Percentiles rank a stretch among this genome's conserved stretches.
phyloP scores from a whole-genome alignment of 441 rosid species.

The Populus trichocarpa region DNA sequence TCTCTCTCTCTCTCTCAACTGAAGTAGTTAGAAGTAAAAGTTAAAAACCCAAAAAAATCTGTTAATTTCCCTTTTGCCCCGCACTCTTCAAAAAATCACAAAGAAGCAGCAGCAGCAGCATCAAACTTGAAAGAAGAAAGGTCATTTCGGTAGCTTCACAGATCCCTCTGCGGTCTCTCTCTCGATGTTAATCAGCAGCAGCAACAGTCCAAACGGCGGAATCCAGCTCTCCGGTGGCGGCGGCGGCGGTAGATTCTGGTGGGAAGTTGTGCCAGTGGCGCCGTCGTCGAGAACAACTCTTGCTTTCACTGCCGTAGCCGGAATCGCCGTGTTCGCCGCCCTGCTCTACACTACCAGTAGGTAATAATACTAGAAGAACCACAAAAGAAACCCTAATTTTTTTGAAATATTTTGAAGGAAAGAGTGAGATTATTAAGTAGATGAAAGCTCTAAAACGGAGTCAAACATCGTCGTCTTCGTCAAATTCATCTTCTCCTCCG shows the following conservation, averaged over 20 bases:
- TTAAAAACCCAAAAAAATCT: background rate
- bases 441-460: conserved; percentile 93
- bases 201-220: conserved; percentile 17
- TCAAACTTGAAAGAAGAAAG: background rate
- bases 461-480: conserved; percentile 77
- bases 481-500: conserved; percentile 61
- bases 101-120: background rate
- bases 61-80: background rate
- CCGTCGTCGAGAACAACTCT: conserved; percentile 23
- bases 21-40: background rate
- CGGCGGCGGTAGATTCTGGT: conserved; percentile 34
- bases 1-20: background rate
- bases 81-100: background rate
- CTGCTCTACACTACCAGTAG: conserved; percentile 36
- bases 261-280: conserved; percentile 13
- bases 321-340: conserved; percentile 33
- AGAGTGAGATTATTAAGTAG: conserved; percentile 21
- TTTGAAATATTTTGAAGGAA: background rate
- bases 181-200: conserved; percentile 27
- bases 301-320: conserved; percentile 42
- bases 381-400: background rate
- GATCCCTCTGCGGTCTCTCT: background rate
- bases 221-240: conserved; percentile 25
- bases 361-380: conserved; percentile 15
- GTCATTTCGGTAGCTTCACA: conserved; percentile 11